Evolutionary conservation across 192 early-diverging fungal genomes (phyloP).

Genomic region (Coemansia pectinata): DNA sequence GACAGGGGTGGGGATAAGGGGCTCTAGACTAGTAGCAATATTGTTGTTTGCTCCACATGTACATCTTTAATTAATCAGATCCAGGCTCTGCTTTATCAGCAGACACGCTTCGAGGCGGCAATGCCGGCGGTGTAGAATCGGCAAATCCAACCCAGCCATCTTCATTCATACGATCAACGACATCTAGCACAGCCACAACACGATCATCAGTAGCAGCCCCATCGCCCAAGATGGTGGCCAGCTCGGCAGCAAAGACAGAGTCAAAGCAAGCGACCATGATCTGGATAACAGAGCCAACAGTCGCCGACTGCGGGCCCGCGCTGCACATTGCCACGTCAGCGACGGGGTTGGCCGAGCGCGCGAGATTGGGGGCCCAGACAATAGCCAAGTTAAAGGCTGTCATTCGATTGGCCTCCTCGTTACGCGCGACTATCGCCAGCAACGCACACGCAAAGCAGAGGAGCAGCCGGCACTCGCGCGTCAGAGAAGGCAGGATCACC

Average conservation of each 20-base stretch:
- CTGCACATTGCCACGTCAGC: conserved; percentile 49
- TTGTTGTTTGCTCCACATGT: neutral
- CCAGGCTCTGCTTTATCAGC: neutral
- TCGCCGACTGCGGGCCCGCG: conserved; percentile 19
- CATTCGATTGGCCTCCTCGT: conserved; percentile 75
- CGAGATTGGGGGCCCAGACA: conserved; percentile 85
- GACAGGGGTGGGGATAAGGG: neutral
- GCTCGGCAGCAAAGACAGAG: conserved; percentile 31
- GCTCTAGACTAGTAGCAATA: neutral
- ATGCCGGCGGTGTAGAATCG: neutral
- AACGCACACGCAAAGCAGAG: conserved; percentile 52
- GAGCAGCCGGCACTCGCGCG: conserved; percentile 29
- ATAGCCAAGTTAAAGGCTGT: conserved; percentile 78
- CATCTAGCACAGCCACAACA: conserved; percentile 12
- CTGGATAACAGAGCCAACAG: conserved; percentile 39
- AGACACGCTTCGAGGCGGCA: neutral
- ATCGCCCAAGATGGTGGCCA: conserved; percentile 9
- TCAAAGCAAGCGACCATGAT: conserved; percentile 35
- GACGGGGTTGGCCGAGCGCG: conserved; percentile 52
- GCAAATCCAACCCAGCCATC: neutral
- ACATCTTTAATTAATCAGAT: neutral
- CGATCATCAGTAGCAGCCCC: neutral
- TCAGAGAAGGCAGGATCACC: conserved; percentile 24
- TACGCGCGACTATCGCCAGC: conserved; percentile 64
- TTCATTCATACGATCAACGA: conserved; percentile 28